These are phyloP conservation scores for Aechmea fasciata DNA, from an alignment of 176 grass and related monocot species.

Conservation along the genomic window DNA sequence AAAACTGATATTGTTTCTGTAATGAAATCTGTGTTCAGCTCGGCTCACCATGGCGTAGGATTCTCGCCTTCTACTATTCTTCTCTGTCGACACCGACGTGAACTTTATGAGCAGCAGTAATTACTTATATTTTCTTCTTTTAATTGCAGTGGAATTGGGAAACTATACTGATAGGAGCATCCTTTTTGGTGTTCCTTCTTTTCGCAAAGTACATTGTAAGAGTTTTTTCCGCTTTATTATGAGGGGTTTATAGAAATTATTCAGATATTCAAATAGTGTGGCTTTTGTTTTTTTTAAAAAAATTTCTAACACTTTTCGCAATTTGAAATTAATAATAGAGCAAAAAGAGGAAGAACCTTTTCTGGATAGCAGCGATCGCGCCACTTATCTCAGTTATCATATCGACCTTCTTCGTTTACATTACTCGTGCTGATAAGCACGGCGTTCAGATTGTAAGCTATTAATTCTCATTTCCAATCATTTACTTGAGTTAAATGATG, in stretches of 20 bases:
- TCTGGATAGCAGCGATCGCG: conserved; percentile 88
- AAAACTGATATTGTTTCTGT: conserved; percentile 88
- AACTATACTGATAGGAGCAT: conserved; percentile 59
- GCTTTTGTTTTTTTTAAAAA: not conserved
- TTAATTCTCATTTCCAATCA: conserved; percentile 5
- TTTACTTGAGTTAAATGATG: not conserved
- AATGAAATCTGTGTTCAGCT: conserved; percentile 73
- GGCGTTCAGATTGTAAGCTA: conserved; percentile 95
- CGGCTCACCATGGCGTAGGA: conserved; percentile 69
- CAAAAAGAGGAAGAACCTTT: conserved; percentile 69
- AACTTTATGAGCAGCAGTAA: conserved; percentile 1
- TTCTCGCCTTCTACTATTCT: conserved; percentile 6
- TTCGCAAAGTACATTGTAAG: conserved; percentile 68
- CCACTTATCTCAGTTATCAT: conserved; percentile 76
- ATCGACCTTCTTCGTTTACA: conserved; percentile 75
- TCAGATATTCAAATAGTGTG: not conserved
- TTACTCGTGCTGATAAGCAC: conserved; percentile 73
- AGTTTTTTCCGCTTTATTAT: conserved; percentile 2
- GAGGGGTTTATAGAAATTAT: not conserved
- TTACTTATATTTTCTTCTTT: conserved; percentile 6
- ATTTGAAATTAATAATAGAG: conserved; percentile 46
- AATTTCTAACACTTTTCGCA: not conserved
- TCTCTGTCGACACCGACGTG: not conserved
- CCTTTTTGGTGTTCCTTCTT: conserved; percentile 77
- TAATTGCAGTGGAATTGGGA: conserved; percentile 90